Evolutionary conservation across 208 protist species (phyloP).

Genomic region (Leishmania tropica): DNA sequence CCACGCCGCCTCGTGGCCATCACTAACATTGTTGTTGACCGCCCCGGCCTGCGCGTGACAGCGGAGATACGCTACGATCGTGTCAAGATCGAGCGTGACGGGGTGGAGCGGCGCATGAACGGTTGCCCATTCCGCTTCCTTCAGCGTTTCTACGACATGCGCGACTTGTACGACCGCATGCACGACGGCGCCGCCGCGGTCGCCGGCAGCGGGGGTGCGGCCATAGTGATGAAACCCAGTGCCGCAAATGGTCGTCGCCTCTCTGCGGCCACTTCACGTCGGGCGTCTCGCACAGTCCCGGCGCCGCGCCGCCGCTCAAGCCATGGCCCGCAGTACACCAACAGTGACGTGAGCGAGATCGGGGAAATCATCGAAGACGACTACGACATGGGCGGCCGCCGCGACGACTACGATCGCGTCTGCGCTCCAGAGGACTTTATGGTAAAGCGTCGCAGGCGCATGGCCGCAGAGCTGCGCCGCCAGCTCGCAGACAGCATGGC

Average conservation of each 20-base stretch:
- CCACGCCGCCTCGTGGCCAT: constrained; percentile 73
- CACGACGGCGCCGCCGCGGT: constrained; percentile 24
- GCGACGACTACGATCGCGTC: constrained; percentile 30
- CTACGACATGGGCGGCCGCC: constrained; percentile 10
- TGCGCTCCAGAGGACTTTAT: constrained; percentile 36
- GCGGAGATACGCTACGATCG: constrained; percentile 70
- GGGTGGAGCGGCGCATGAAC: constrained; percentile 67
- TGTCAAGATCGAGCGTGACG: constrained; percentile 46
- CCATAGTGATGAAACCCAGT: neutral
- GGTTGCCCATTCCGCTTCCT: constrained; percentile 75
- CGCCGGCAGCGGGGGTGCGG: constrained; percentile 1
- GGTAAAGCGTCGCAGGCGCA: constrained; percentile 24
- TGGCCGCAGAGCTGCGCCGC: constrained; percentile 36
- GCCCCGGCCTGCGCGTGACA: constrained; percentile 77
- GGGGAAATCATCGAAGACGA: constrained; percentile 18
- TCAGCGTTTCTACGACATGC: constrained; percentile 77
- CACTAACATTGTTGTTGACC: constrained; percentile 55
- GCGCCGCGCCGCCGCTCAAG: constrained; percentile 14
- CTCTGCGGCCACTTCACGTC: constrained; percentile 7
- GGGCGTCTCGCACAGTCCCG: constrained; percentile 10
- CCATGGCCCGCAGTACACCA: neutral
- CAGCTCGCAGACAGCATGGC: constrained; percentile 50
- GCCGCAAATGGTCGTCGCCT: constrained; percentile 1
- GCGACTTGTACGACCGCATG: constrained; percentile 50
- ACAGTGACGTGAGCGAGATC: constrained; percentile 27